Evolutionary conservation across 2,329 filamentous ascomycete species (phyloP).

Genomic region (Fusarium sublunatum): DNA sequence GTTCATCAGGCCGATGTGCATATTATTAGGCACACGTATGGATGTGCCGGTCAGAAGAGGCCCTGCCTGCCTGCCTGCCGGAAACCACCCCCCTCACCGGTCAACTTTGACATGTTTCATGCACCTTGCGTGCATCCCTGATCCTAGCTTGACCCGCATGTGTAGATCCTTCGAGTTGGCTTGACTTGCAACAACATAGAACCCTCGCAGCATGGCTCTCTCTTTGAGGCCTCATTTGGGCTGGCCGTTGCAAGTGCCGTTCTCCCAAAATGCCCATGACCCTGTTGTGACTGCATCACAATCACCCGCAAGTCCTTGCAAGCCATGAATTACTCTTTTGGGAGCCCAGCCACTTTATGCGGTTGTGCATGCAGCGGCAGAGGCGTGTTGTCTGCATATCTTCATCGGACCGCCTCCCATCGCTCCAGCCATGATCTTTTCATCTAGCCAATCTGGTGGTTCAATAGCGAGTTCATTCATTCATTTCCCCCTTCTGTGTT

Average conservation of each 20-base stretch:
- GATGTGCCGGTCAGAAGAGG: conserved; percentile 25
- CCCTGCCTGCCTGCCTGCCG: conserved; percentile 30
- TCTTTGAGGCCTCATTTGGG: conserved; percentile 4
- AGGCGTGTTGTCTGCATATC: conserved; percentile 16
- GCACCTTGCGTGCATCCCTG: conserved; percentile 27
- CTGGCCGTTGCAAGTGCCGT: conserved; percentile 24
- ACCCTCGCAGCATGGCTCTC: conserved; percentile 22
- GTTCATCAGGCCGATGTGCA: conserved; percentile 16
- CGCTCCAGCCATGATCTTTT: conserved; percentile 1
- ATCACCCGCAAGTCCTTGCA: conserved; percentile 1
- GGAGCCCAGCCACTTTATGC: conserved; percentile 6
- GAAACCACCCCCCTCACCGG: conserved; percentile 34
- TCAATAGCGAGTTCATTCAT: neutral
- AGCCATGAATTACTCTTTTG: conserved; percentile 7
- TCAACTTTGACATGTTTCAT: conserved; percentile 40
- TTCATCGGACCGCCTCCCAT: conserved; percentile 15
- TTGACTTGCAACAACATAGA: conserved; percentile 13
- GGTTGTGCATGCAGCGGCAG: conserved; percentile 25
- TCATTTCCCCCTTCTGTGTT: neutral
- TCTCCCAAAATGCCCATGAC: conserved; percentile 15
- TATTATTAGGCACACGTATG: conserved; percentile 12
- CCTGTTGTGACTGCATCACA: conserved; percentile 19
- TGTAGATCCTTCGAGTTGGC: conserved; percentile 30
- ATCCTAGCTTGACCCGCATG: conserved; percentile 13
- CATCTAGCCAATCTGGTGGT: neutral